phyloP scores from a whole-genome alignment of 2,329 filamentous ascomycete species.

The Beauveria australis region DNA sequence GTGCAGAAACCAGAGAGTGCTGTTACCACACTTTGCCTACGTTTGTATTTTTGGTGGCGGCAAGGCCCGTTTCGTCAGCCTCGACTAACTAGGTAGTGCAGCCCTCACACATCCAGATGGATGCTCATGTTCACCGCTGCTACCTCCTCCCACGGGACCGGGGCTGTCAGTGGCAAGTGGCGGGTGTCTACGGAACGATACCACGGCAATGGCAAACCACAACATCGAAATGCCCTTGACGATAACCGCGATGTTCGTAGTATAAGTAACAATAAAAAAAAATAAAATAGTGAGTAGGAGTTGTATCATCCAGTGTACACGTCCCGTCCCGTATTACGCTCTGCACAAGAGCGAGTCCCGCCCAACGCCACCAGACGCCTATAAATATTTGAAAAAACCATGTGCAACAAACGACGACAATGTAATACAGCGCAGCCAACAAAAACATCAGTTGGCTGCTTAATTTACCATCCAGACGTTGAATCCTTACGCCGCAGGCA shows the following conservation, averaged over 20 bases:
- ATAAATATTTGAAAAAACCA: neutral
- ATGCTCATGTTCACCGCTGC: too few relatives aligned
- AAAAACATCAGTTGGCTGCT: neutral
- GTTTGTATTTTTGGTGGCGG: neutral
- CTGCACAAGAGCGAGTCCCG: neutral
- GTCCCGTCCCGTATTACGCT: neutral
- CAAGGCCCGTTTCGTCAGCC: neutral
- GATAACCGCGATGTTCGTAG: too few relatives aligned
- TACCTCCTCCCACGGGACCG: too few relatives aligned
- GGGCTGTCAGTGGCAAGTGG: too few relatives aligned
- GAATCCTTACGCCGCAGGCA: neutral
- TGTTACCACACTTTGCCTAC: neutral
- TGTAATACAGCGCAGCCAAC: neutral
- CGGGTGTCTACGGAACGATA: too few relatives aligned
- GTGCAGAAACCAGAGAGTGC: neutral
- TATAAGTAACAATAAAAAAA: too few relatives aligned
- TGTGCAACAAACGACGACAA: neutral
- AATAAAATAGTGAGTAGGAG: too few relatives aligned
- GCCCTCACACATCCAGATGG: too few relatives aligned
- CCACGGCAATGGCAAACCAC: too few relatives aligned
- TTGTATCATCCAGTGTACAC: too few relatives aligned
- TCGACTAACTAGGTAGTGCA: neutral
- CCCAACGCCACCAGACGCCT: neutral
- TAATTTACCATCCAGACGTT: neutral
- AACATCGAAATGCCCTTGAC: too few relatives aligned